Evolutionary conservation across 352 stramenopile species (phyloP), one percentile per base, ranked within the genome.

Genomic region (Phytophthora macrochlamydospora): DNA sequence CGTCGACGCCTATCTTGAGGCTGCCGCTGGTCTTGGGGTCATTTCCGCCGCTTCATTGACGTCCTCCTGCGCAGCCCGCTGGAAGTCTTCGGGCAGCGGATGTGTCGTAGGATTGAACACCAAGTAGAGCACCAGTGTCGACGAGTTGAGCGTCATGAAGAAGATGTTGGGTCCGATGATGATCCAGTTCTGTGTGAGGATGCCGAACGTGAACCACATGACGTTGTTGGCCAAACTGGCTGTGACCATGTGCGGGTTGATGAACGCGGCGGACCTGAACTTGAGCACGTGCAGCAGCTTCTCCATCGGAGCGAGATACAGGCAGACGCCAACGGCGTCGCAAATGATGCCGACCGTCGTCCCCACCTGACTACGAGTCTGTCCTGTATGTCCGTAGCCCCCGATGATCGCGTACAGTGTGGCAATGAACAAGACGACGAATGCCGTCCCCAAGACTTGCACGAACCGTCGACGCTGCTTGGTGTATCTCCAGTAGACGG

Each of bases 401-500:
- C 56, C 72, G 18, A 83, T 52, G 31, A 69, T 58, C 18, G 62
- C 57, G 58, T 80, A 83, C 37, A 68, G 48, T 9, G 69, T 65
- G 54, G 71, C 31, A 2, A 68, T 11, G 12, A 65, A 13, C n/a
- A 76, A 44, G 14, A 57, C 57, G 3, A 38, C 43, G 31, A 37
- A 24, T 14, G 65, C 43, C 7, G 62, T 51, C 0, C n/a, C 53
- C 43, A 76, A 49, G 18, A 75, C 52, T 1, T 44, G 53, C 7
- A 56, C 52, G 37, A 79, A 62, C 28, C 30, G 40, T 4, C 38
- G 45, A 13, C 58, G 67, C 13, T 74, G 62, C 1, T 52, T 35
- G n/a, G 64, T 67, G 65, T 74, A 79, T 24, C 57, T 55, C 40
- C 75, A 84, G 65, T 83, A 87, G 13, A 81, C 66, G 2, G 63